Base-by-base conservation (phyloP, 202 grass and related monocot genomes). In the Schoenoplectus tabernaemontani region DNA sequence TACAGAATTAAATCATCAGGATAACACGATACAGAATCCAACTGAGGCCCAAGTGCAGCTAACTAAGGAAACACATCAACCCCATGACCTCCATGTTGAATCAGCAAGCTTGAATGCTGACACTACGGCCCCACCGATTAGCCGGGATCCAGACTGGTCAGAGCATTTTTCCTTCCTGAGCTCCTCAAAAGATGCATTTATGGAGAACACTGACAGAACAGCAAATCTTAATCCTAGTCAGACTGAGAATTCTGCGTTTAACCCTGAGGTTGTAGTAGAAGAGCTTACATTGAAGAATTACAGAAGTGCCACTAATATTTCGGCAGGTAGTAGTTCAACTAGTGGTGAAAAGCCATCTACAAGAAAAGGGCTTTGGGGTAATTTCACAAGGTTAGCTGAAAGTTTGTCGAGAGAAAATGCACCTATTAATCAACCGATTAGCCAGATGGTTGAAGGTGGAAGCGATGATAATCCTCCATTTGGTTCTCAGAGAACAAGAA, bases 251-350 rank as follows among this genome's bases (percentile, higher is more conserved):
- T 69, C 17, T 78, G 87, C 59, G 82, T 78, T 53, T 11, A 77
- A 57, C 0, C 62, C 51, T 1, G 90, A 86, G 20, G 87, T 87
- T 42, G 86, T 79, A 82, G 92, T 96, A 76, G 96, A 99, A 83
- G 96, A 99, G 88, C 85, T 99, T 82, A 99, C 96, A 0, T 42
- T 99, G 57, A 82, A 85, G 56, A 91, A 93, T 78, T 99, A 86
- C 77, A 91, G 78, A 77, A 73, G 56, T 68, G 23, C 72, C 16
- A 64, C 85, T 6, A 88, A 79, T 7, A 76, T 61, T 64, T 90
- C 86, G 2, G 78, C 61, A 16, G 88, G 84, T 7, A 84, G 90
- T 23, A 95, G 91, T 83, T 82, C 96, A 4, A 77, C 64, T 36
- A 87, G 54, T 16, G 83, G 83, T 60, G 91, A 91, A 54, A 91